Evolutionary conservation across 352 stramenopile species (phyloP), one percentile per base, ranked within the genome.

Genomic region (Phytophthora nicotianae): DNA sequence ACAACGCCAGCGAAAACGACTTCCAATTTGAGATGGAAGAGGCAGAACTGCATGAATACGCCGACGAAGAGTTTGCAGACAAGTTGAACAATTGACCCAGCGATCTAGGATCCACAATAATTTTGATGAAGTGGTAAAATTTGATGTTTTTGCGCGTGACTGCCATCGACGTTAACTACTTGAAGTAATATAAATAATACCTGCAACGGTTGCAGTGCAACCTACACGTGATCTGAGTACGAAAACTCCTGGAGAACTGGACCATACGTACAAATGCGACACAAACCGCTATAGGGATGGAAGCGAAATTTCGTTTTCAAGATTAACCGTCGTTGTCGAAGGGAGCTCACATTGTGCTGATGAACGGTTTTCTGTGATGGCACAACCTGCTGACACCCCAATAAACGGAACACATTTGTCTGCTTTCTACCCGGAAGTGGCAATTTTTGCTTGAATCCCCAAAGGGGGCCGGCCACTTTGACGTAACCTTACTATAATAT

Each of bases 361-460:
- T 89, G 80, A 89, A 88, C 80, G 77, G 19, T 60, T 13, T 67
- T 35, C 49, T 75, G 80, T 89, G 80, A 89, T 72, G 80, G 80
- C 77, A 76, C 77, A 83, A 84, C 67, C 50, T 85, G 80, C 80
- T 89, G 77, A 88, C 80, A 88, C 77, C 79, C 79, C 73, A 87
- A 74, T 75, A 89, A 77, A 89, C 80, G 65, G 77, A 89, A 88
- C 80, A 89, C 80, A 83, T 19, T 53, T 13, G 74, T 84, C 77
- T 74, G 65, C 69, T 79, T 84, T 63, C 48, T 72, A 63, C 23
- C 50, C 38, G 50, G 50, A 83, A 84, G 63, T 58, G 65, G 80
- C 80, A 89, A 89, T 89, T 89, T 89, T 89, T 89, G 59, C 56
- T 62, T 71, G 53, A 72, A 65, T 75, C 64, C 66, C 59, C 21